These are phyloP conservation scores for Stenogyne calaminthoides DNA, from an alignment of 305 asterid genomes.

Conservation along the genomic window DNA sequence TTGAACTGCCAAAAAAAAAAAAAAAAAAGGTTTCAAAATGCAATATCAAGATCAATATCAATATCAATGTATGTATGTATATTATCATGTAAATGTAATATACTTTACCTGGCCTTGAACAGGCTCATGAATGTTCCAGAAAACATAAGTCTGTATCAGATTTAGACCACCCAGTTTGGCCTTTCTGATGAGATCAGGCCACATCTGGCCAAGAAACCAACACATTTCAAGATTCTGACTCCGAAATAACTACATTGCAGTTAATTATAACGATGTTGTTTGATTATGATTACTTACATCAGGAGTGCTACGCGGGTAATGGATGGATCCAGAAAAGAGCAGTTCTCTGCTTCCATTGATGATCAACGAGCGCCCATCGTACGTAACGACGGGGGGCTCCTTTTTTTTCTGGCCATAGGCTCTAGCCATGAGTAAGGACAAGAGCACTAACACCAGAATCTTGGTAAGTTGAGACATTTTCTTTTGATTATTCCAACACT, in stretches of 20 bases:
- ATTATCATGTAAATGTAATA: not conserved
- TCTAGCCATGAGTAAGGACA: conserved; percentile 21
- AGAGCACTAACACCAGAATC: conserved; percentile 17
- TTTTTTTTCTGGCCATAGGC: conserved; percentile 21
- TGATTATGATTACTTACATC: conserved; percentile 33
- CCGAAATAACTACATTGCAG: not conserved
- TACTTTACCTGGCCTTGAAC: conserved; percentile 64
- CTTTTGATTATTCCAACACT: not conserved
- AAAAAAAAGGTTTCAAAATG: not conserved
- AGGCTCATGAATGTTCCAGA: conserved; percentile 92
- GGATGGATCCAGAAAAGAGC: conserved; percentile 67
- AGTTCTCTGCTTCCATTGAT: conserved; percentile 59
- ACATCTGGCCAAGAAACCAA: conserved; percentile 43
- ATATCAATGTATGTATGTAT: no score
- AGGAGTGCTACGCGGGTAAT: conserved; percentile 69
- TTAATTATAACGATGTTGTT: no score
- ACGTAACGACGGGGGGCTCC: conserved; percentile 42
- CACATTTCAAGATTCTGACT: not conserved
- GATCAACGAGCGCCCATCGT: conserved; percentile 70
- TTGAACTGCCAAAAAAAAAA: conserved; percentile 45
- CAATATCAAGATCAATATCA: not conserved
- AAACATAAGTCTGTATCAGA: conserved; percentile 73
- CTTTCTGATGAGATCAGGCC: conserved; percentile 67
- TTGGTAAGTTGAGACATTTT: conserved; percentile 15
- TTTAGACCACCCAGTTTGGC: conserved; percentile 78